Evolutionary conservation across 1,139 yeast genomes (phyloP).

Genomic region (Lodderomyces oxycetoniae): DNA sequence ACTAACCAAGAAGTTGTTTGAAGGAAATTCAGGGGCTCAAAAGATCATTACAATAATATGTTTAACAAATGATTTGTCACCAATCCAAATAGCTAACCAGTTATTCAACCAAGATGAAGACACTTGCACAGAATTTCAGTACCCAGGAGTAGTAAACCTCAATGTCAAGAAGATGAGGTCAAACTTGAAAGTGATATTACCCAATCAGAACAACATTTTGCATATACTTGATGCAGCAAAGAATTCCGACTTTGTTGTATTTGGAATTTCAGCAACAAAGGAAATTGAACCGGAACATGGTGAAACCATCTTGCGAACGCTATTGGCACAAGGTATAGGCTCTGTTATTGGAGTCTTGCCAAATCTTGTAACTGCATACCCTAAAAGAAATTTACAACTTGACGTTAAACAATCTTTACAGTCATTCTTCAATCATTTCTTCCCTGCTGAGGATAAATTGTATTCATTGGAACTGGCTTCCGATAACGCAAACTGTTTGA

Average conservation of each 20-base stretch:
- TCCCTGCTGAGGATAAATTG: conserved; percentile 68
- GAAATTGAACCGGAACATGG: conserved; percentile 81
- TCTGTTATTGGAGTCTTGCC: conserved; percentile 77
- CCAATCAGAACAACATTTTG: conserved; percentile 62
- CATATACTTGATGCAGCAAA: conserved; percentile 82
- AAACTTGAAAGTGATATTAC: conserved; percentile 68
- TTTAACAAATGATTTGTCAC: conserved; percentile 65
- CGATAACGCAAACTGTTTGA: conserved; percentile 67
- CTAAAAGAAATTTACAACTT: conserved; percentile 70
- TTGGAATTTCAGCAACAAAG: conserved; percentile 77
- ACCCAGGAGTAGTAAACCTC: conserved; percentile 47
- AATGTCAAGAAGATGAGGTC: conserved; percentile 66
- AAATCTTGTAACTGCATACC: conserved; percentile 62
- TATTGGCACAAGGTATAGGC: conserved; percentile 90
- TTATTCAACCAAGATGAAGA: conserved; percentile 35
- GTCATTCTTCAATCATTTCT: conserved; percentile 83
- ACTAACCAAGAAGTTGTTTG: conserved; percentile 62
- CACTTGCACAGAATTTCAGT: conserved; percentile 28
- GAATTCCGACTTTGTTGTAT: conserved; percentile 81
- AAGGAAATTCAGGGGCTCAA: conserved; percentile 75
- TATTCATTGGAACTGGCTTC: conserved; percentile 63
- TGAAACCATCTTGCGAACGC: conserved; percentile 81
- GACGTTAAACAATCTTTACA: conserved; percentile 77
- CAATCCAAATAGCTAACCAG: conserved; percentile 51
- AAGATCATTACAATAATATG: conserved; percentile 79